These are phyloP conservation scores for Saccharum spontaneum DNA, from an alignment of 176 grass and related monocot species.

Conservation along the genomic window DNA sequence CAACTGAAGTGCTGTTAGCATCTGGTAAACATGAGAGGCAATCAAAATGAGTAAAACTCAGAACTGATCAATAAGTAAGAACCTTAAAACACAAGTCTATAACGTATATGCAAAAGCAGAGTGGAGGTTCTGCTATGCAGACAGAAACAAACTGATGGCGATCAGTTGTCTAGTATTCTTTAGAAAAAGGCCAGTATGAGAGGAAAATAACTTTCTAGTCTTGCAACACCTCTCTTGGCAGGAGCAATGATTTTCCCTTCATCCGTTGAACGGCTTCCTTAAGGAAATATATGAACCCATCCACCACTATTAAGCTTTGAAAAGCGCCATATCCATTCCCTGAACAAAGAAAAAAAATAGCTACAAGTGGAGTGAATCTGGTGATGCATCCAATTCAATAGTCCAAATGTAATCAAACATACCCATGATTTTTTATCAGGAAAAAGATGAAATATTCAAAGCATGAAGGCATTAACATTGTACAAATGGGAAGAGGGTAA, in stretches of 20 bases:
- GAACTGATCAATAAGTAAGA: neutral
- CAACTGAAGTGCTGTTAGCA: constrained; percentile 61
- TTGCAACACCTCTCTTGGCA: constrained; percentile 92
- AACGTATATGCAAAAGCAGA: neutral
- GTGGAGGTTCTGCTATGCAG: neutral
- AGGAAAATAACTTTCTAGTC: constrained; percentile 39
- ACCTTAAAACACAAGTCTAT: neutral
- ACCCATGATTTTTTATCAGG: too few species aligned
- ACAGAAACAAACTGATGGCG: neutral
- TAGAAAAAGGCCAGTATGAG: neutral
- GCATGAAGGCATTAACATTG: too few species aligned
- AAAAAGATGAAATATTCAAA: too few species aligned
- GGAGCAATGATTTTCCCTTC: constrained; percentile 78
- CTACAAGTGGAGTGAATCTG: too few species aligned
- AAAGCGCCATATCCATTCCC: constrained; percentile 92
- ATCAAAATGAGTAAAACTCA: constrained; percentile 3
- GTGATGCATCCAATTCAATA: too few species aligned
- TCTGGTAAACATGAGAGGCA: constrained; percentile 45
- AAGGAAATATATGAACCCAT: constrained; percentile 97
- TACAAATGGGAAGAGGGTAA: too few species aligned
- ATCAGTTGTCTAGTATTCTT: neutral
- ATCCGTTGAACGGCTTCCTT: constrained; percentile 87
- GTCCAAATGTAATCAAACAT: too few species aligned
- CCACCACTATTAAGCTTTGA: constrained; percentile 87
- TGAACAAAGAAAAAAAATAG: constrained; percentile 1